A percentile compares a stretch with the other conserved stretches of the same genome.
Conservation (phyloP, 176 grass and related monocot species). For the Canna indica region DNA sequence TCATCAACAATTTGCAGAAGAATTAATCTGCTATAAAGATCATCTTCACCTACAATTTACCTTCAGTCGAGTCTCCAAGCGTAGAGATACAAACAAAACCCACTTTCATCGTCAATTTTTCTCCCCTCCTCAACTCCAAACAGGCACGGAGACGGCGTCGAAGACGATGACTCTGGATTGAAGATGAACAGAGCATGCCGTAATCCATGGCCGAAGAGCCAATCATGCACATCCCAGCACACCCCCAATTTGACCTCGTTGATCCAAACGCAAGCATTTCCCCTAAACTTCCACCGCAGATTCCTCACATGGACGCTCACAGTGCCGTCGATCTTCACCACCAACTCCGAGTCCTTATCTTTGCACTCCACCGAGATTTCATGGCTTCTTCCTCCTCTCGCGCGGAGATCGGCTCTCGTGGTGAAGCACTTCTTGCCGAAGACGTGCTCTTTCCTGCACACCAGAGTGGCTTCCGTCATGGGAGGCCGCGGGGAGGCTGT, state of each 20-base stretch:
- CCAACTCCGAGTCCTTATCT: conserved; percentile 56
- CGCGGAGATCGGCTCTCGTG: conserved; percentile 53
- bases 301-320: conserved; percentile 50
- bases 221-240: conserved; percentile 86
- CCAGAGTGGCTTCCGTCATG: conserved; percentile 39
- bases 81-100: conserved; percentile 75
- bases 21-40: too few relatives aligned
- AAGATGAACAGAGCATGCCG: conserved; percentile 93
- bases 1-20: too few relatives aligned
- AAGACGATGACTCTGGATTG: conserved; percentile 25
- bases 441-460: conserved; percentile 80
- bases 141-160: background rate
- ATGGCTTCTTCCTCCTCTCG: conserved; percentile 45
- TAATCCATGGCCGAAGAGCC: conserved; percentile 66
- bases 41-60: too few relatives aligned
- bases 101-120: conserved; percentile 2
- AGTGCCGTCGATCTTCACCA: conserved; percentile 60
- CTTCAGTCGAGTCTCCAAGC: conserved; percentile 85
- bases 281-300: conserved; percentile 95
- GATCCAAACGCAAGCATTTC: conserved; percentile 66
- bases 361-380: conserved; percentile 70
- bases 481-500: conserved; percentile 47
- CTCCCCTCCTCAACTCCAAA: background rate
- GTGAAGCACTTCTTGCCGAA: conserved; percentile 80
- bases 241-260: conserved; percentile 65